phyloP scores from a whole-genome alignment of 2,329 filamentous ascomycete species.

The Juglanconis oblonga region DNA sequence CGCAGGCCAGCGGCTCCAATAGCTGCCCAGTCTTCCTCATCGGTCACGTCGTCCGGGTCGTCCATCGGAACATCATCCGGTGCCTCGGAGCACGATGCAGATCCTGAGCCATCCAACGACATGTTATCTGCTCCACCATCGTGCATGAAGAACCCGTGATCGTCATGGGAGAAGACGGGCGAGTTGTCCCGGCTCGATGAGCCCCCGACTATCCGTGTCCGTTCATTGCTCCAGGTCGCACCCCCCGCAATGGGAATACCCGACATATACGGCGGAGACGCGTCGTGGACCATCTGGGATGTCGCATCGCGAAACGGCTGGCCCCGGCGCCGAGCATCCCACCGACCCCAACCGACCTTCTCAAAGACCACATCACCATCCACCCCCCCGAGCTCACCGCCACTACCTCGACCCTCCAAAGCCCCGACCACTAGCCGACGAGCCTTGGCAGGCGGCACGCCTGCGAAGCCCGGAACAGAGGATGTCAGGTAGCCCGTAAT shows the following conservation, averaged over 20 bases:
- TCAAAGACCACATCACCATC: constrained; percentile 79
- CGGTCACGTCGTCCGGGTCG: constrained; percentile 81
- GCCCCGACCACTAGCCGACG: constrained; percentile 89
- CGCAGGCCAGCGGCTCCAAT: constrained; percentile 84
- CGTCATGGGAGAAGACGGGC: constrained; percentile 72
- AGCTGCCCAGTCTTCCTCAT: constrained; percentile 93
- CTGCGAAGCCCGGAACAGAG: constrained; percentile 86
- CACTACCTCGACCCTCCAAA: constrained; percentile 71
- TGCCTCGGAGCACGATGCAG: constrained; percentile 74
- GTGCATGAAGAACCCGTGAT: constrained; percentile 64
- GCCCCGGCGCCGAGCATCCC: constrained; percentile 78
- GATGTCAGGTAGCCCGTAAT: constrained; percentile 94
- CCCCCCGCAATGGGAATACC: constrained; percentile 57
- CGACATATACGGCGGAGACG: constrained; percentile 40
- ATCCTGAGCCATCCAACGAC: constrained; percentile 72
- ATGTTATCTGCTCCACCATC: constrained; percentile 84
- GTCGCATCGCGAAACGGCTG: constrained; percentile 47
- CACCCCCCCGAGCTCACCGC: constrained; percentile 56
- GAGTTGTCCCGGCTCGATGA: constrained; percentile 68
- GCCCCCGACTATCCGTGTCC: constrained; percentile 47
- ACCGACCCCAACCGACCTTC: constrained; percentile 96
- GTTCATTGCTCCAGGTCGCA: constrained; percentile 41
- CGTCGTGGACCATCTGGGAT: constrained; percentile 38
- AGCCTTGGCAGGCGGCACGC: constrained; percentile 85
- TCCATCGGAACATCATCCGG: constrained; percentile 63